These are phyloP conservation scores for cucumber (Cucumis sativus) DNA, from an alignment of 306 rosid genomes.

Conservation along the genomic window Cucumber_9930_V3 NC_026657.2:25786501-25787000, in stretches of 20 bases:
- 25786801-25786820: not conserved
- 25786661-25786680: not conserved
- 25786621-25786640: not conserved
- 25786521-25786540: not conserved
- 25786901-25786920: not conserved
- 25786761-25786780: not conserved
- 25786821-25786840: not conserved
- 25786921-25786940: not conserved
- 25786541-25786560: not conserved
- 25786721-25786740: not conserved
- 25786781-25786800: not conserved
- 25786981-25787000: not conserved
- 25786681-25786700: not conserved
- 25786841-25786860: not conserved
- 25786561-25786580: no score
- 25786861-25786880: not conserved
- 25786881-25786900: not conserved
- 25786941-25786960: not conserved
- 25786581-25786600: not conserved
- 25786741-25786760: not conserved
- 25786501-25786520: conserved; percentile 1
- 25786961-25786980: not conserved
- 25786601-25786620: not conserved
- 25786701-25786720: not conserved
- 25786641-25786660: not conserved